Conservation (phyloP, 148 eudicot genomes). For the Rhododendron kiyosumense region DNA sequence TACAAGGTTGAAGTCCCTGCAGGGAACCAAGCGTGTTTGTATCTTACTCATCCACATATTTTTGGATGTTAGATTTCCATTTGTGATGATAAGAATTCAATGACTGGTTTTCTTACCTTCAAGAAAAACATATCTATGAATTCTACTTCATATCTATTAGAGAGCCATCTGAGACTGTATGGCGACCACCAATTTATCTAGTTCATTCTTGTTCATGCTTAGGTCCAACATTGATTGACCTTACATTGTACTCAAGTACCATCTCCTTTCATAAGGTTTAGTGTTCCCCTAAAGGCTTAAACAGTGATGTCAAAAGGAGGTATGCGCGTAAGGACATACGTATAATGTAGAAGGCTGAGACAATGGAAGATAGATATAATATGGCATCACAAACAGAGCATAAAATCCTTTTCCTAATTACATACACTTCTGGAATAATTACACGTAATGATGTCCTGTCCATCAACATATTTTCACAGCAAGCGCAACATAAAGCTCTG, state of each 20-base stretch:
- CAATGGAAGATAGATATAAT: background rate
- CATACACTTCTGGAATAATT: background rate
- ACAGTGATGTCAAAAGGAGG: background rate
- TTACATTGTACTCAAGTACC: background rate
- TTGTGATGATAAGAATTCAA: background rate
- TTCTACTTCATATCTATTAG: background rate
- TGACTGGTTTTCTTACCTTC: background rate
- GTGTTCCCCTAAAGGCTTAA: background rate
- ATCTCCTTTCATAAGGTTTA: background rate
- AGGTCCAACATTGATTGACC: background rate
- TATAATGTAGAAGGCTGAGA: background rate
- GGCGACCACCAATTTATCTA: background rate
- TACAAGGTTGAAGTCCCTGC: background rate
- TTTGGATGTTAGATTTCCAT: background rate
- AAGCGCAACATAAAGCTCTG: background rate
- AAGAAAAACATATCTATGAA: background rate
- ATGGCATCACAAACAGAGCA: background rate
- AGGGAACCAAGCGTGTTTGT: background rate
- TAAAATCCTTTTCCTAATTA: background rate
- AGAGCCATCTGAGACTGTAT: background rate
- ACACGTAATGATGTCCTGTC: background rate
- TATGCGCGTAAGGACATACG: background rate
- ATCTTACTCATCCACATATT: background rate
- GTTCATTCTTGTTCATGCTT: background rate
- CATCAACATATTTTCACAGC: background rate